Base-by-base conservation (phyloP, 2,329 filamentous ascomycete genomes). In the Nannizziopsis barbatae region DNA sequence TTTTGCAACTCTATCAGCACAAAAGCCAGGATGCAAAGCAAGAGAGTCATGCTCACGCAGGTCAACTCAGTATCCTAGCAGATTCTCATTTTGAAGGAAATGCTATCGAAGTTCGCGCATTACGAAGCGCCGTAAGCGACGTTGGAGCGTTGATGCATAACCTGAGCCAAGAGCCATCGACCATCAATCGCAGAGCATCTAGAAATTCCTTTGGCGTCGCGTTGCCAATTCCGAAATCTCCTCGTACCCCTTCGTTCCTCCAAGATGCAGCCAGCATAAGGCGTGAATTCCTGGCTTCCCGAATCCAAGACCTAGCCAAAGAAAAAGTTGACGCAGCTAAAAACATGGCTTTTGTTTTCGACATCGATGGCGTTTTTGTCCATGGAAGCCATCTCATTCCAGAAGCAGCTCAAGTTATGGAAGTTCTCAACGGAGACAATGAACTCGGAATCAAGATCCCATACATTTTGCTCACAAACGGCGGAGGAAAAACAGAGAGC, bases 261-360 rank as follows among this genome's bases (percentile, higher is more conserved):
- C 69, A 47, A 69, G 52, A 76, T 74, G 55, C 76, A 74, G 54
- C 77, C 78, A 75, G 77, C 71, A 53, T 67, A 71, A 45, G 79
- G 2, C 77, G 81, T 30, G 80, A 84, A 43, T 78, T 86, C 52
- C 70, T 86, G 52, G 80, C 79, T 33, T 77, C 80, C 2, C 82
- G 85, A 65, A 72, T 85, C 15, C 83, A 87, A 67, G 77, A 81
- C 54, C 71, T 86, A 55, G 73, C 76, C 56, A 66, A 74, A 49
- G 75, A 81, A 57, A 84, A 83, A 69, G 82, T 84, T 12, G 68
- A 68, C 27, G 75, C 75, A 50, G 83, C 81, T 50, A 86, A 86
- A 74, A 81, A 86, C 70, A 86, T 87, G 81, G 81, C 81, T 5
- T 88, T 88, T 55, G 84, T 81, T 58, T 89, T 88, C 60, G 69